Conservation (phyloP, 805 yeast genomes). For the Candida cerambycidarum region DNA sequence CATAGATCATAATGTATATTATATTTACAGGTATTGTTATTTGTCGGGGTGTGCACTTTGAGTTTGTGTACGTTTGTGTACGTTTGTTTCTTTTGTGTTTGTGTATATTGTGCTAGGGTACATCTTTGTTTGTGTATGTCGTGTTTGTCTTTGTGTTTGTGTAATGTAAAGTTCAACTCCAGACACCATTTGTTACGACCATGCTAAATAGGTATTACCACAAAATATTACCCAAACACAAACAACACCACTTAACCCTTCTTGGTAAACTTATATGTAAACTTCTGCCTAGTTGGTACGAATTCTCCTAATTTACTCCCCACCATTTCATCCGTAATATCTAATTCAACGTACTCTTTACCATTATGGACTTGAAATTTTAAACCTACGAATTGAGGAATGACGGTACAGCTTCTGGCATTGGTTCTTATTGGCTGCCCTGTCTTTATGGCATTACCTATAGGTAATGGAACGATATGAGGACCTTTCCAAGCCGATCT, state of each 20-base stretch:
- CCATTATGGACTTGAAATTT: conserved; percentile 96
- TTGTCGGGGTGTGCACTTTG: no score
- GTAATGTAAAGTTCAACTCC: no score
- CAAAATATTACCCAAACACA: no score
- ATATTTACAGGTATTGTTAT: conserved; percentile 1
- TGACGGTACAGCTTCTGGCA: conserved; percentile 89
- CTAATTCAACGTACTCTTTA: conserved; percentile 84
- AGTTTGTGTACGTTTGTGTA: no score
- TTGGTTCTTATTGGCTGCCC: conserved; percentile 92
- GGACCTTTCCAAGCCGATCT: conserved; percentile 68
- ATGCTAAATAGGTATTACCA: no score
- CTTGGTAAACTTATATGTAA: conserved; percentile 77
- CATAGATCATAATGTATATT: neutral
- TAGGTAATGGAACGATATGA: conserved; percentile 90
- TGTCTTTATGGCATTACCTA: conserved; percentile 75
- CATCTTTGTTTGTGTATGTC: no score
- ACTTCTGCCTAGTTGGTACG: conserved; percentile 89
- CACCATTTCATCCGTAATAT: conserved; percentile 92
- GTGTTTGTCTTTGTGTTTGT: no score
- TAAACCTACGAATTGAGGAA: conserved; percentile 94
- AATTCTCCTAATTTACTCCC: conserved; percentile 94
- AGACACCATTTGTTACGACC: no score
- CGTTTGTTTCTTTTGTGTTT: no score
- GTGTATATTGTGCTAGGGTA: no score
- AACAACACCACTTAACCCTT: conserved; percentile 22